Evolutionary conservation across 306 rosid species (phyloP), one percentile per base, ranked within the genome.

Genomic region (Spatholobus suberectus): DNA sequence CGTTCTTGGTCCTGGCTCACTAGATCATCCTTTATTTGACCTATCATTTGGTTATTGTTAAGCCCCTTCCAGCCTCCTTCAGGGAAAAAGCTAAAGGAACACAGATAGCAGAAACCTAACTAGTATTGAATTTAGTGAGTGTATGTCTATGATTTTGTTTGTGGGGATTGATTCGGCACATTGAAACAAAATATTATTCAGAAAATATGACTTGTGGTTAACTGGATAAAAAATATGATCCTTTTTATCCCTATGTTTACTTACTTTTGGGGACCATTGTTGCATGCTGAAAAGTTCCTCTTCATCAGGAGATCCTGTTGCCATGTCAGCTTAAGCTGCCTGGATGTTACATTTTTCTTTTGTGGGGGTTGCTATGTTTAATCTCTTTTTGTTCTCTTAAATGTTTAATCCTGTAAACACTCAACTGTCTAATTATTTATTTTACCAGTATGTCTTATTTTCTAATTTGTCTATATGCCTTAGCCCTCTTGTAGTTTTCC

Each of bases 291-390:
- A 76, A 51, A 51, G 58, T 13, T 65, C 73, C 34, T 52, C 82
- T 23, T 74, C 79, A n/a, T 80, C 80, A 5, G 85, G 87, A 61
- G 75, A 89, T 67, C 89, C 82, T n/a, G 89, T 88, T 85, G 79
- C 54, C 84, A 81, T 83, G 65, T 85, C 87, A 76, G 70, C 88
- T 38, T 87, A 85, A 75, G 43, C 83, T 67, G 79, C 29, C 8
- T 76, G 81, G 73, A 9, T 80, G 43, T 24, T 69, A 57, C 14
- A 6, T 14, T 43, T n/a, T 69, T 79, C 70, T 14, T 76, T 61
- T 6, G 29, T 41, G 32, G 24, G 27, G 35, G 38, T 32, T 84
- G 3, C 43, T 15, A 43, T 18, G 24, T 54, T 20, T 46, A 51
- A 1, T 21, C 65, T 55, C 29, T 75, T 69, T 84, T 24, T 81